Evolutionary conservation across 2,329 filamentous ascomycete species (phyloP).

Genomic region (Colletotrichum phormii): DNA sequence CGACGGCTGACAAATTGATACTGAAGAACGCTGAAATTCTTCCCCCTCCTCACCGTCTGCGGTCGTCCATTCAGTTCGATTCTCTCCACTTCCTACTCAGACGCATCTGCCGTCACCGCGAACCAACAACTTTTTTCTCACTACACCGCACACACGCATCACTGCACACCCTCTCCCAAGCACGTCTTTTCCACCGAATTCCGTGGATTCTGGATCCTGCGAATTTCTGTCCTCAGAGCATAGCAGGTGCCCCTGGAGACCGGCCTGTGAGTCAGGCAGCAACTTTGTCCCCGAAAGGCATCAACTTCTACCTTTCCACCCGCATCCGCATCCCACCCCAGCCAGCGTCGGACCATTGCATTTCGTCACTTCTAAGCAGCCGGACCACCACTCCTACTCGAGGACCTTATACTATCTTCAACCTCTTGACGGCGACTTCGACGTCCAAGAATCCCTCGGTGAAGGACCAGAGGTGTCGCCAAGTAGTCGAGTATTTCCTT

Average conservation of each 20-base stretch:
- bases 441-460: not conserved
- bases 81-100: constrained; percentile 33
- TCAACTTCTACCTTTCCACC: constrained; percentile 22
- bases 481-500: constrained; percentile 1
- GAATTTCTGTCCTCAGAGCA: not conserved
- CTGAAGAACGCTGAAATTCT: constrained; percentile 35
- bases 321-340: constrained; percentile 32
- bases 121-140: constrained; percentile 12
- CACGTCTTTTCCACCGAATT: constrained; percentile 25
- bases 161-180: constrained; percentile 22
- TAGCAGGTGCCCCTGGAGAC: constrained; percentile 17
- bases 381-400: not conserved
- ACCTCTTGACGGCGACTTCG: not conserved
- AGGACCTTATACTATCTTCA: constrained; percentile 7
- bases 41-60: constrained; percentile 38
- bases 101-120: constrained; percentile 13
- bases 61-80: constrained; percentile 28
- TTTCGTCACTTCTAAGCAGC: constrained; percentile 25
- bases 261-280: constrained; percentile 48
- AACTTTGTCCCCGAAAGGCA: constrained; percentile 42
- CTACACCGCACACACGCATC: constrained; percentile 14
- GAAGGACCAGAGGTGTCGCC: constrained; percentile 8
- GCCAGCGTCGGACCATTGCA: constrained; percentile 30
- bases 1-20: constrained; percentile 38
- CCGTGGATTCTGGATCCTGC: constrained; percentile 28